Evolutionary conservation across 2,329 filamentous ascomycete species (phyloP).

Genomic region (Metarhizium album): DNA sequence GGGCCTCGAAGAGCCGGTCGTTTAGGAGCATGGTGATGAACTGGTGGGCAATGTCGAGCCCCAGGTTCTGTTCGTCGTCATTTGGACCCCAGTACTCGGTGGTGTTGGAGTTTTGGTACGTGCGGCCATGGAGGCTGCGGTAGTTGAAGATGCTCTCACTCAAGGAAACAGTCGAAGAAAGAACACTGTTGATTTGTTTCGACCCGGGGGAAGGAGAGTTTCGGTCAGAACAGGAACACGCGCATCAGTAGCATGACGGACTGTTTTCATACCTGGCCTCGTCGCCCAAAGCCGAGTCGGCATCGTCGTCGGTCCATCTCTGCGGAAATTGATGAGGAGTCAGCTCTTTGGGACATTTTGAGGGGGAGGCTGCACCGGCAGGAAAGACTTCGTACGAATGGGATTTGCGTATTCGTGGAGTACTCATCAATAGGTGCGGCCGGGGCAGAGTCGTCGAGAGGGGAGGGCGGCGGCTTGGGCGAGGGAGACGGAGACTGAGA

Average conservation of each 20-base stretch:
- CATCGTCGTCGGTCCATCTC: conserved; percentile 10
- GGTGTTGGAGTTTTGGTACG: conserved; percentile 18
- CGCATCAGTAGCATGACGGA: no score
- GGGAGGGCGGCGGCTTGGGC: not conserved
- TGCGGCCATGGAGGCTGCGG: conserved; percentile 20
- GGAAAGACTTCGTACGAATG: conserved; percentile 6
- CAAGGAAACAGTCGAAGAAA: conserved; percentile 20
- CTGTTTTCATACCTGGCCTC: not conserved
- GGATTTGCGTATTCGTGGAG: conserved; percentile 10
- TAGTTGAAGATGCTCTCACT: conserved; percentile 23
- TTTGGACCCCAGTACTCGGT: conserved; percentile 20
- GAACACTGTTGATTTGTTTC: conserved; percentile 10
- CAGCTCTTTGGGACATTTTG: not conserved
- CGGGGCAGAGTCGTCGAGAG: not conserved
- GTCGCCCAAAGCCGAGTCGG: conserved; percentile 13
- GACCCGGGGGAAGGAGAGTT: no score
- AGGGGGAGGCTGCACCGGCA: not conserved
- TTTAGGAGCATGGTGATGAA: conserved; percentile 14
- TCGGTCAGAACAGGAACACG: not conserved
- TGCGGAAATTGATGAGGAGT: not conserved
- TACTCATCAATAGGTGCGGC: not conserved
- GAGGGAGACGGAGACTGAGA: no score
- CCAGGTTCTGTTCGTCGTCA: conserved; percentile 16
- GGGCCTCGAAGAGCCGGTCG: conserved; percentile 9
- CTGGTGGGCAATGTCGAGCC: conserved; percentile 16